Conservation (phyloP, 1,284 basidiomycete species). For the Moesziomyces antarcticus region DNA sequence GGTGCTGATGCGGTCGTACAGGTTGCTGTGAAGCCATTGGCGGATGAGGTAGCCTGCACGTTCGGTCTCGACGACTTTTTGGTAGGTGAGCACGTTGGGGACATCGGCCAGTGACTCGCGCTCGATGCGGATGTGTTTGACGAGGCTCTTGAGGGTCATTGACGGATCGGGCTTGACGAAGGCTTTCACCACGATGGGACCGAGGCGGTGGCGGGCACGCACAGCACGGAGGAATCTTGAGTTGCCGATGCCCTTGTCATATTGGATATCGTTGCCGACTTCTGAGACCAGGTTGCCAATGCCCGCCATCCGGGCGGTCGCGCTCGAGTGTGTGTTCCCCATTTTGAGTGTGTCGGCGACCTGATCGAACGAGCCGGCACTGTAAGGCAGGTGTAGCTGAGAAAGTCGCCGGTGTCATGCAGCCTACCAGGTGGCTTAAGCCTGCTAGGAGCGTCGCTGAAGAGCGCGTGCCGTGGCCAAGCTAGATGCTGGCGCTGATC, state of each 20-base stretch:
- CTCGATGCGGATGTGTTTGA: constrained; percentile 79
- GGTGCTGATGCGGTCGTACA: constrained; percentile 98
- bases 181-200: constrained; percentile 80
- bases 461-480: background rate
- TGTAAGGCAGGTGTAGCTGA: background rate
- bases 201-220: constrained; percentile 78
- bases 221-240: constrained; percentile 95
- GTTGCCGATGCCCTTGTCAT: constrained; percentile 76
- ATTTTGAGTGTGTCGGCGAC: constrained; percentile 8
- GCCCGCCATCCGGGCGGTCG: constrained; percentile 47
- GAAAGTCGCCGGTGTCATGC: background rate
- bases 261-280: constrained; percentile 61
- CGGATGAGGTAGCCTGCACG: constrained; percentile 94
- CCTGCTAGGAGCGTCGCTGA: background rate
- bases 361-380: too few relatives aligned
- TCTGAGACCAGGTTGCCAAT: constrained; percentile 58
- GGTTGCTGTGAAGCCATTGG: constrained; percentile 92
- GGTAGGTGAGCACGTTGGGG: constrained; percentile 88
- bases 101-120: constrained; percentile 85
- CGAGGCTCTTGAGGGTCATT: constrained; percentile 76
- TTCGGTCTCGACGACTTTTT: constrained; percentile 91
- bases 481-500: background rate
- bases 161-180: constrained; percentile 84
- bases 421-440: background rate
- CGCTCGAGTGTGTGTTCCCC: constrained; percentile 54